Percentiles rank a stretch among this genome's conserved stretches.
phyloP scores from a whole-genome alignment of 345 rosid species.

The Arabidopsis suecica region DNA sequence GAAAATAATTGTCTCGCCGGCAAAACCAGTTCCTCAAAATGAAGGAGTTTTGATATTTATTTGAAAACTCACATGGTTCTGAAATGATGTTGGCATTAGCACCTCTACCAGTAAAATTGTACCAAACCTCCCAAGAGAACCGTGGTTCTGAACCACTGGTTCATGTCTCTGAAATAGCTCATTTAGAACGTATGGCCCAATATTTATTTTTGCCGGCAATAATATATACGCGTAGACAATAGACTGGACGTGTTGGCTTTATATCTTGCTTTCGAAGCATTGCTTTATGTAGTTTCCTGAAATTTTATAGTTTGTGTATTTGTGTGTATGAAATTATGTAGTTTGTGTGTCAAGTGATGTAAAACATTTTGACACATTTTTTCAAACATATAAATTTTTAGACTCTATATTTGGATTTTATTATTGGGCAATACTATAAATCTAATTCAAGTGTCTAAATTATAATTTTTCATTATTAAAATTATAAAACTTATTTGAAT shows the following conservation, averaged over 20 bases:
- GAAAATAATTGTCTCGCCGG: background rate
- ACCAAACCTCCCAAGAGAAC: background rate
- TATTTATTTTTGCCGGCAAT: background rate
- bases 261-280: too few relatives aligned
- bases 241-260: background rate
- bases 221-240: background rate
- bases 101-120: background rate
- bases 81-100: background rate
- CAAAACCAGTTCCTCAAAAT: background rate
- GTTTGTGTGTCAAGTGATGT: too few relatives aligned
- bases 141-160: background rate
- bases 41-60: background rate
- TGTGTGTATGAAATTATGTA: too few relatives aligned
- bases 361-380: too few relatives aligned
- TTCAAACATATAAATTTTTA: too few relatives aligned
- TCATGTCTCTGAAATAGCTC: background rate
- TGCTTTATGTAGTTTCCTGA: too few relatives aligned
- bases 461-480: too few relatives aligned
- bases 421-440: too few relatives aligned
- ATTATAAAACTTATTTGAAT: too few relatives aligned
- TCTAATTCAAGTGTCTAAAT: too few relatives aligned
- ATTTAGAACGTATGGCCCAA: background rate
- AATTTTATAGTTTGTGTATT: too few relatives aligned
- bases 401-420: too few relatives aligned
- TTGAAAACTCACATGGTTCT: background rate